Conservation (phyloP, 1,284 basidiomycete species). For the Chondrostereum purpureum region DNA sequence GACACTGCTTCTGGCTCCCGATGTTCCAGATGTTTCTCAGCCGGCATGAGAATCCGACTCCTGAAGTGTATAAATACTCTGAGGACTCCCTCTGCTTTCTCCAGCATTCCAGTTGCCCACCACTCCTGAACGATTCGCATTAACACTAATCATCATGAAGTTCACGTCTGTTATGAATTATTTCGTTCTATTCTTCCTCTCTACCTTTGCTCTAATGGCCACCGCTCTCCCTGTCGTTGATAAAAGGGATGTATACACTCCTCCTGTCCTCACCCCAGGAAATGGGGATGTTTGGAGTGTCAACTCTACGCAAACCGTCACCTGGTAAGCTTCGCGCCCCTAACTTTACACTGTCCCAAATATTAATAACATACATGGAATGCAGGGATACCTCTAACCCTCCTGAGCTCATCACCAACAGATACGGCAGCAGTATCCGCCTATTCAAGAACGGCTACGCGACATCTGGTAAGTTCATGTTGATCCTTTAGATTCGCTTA, state of each 20-base stretch:
- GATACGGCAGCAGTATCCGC: constrained; percentile 23
- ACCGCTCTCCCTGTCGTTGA: constrained; percentile 8
- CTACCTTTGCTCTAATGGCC: neutral
- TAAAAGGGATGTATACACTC: constrained; percentile 36
- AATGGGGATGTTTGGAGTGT: constrained; percentile 33
- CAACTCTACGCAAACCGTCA: constrained; percentile 32
- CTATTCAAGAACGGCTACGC: constrained; percentile 22
- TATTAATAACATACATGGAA: neutral
- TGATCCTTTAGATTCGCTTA: constrained; percentile 2
- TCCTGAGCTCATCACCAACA: constrained; percentile 32
- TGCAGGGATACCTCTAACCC: constrained; percentile 28
- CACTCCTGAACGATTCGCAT: too few species aligned
- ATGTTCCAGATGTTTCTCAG: too few species aligned
- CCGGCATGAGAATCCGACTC: too few species aligned
- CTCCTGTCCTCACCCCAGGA: constrained; percentile 34
- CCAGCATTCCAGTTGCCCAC: too few species aligned
- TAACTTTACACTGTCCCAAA: neutral
- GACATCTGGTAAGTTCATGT: constrained; percentile 22
- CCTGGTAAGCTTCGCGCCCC: constrained; percentile 28
- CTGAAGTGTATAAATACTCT: too few species aligned
- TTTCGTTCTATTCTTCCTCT: neutral
- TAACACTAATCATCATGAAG: neutral
- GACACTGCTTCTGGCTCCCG: too few species aligned
- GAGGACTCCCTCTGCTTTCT: too few species aligned
- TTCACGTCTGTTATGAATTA: neutral